Evolutionary conservation across 78 protist genomes (phyloP).

Genomic region (Dictyostelium capitatum): DNA sequence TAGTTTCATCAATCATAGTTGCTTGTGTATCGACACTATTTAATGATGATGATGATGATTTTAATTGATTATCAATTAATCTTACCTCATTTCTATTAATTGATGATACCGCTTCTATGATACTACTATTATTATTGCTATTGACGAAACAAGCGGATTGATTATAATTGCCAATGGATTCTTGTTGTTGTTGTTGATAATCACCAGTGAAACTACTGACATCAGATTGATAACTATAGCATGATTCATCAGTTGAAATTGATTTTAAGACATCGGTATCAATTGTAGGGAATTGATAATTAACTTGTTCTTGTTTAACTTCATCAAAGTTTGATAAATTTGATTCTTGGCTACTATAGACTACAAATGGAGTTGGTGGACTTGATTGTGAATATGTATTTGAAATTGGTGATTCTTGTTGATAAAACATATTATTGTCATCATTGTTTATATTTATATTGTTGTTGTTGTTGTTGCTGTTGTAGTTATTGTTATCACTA

Average conservation of each 20-base stretch:
- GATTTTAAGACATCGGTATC: neutral
- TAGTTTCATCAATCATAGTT: no score
- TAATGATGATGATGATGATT: constrained; percentile 1
- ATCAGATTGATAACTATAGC: constrained; percentile 24
- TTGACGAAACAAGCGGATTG: no score
- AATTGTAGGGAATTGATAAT: constrained; percentile 3
- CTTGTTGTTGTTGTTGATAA: no score
- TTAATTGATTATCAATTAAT: constrained; percentile 2
- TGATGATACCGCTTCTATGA: neutral
- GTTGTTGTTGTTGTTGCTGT: neutral
- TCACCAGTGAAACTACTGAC: neutral
- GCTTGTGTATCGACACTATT: no score
- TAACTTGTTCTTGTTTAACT: neutral
- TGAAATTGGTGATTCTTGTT: neutral
- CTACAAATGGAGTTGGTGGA: constrained; percentile 4
- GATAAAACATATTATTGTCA: neutral
- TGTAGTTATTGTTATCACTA: neutral
- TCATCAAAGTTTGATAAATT: no score
- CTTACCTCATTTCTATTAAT: neutral
- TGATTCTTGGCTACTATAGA: neutral
- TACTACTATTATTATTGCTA: neutral
- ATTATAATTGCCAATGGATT: no score
- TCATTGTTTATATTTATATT: neutral
- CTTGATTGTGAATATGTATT: neutral
- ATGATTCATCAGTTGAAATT: constrained; percentile 6